Evolutionary conservation across 768 basidiomycete genomes (phyloP).

Genomic region (Hemileccinum impolitum): DNA sequence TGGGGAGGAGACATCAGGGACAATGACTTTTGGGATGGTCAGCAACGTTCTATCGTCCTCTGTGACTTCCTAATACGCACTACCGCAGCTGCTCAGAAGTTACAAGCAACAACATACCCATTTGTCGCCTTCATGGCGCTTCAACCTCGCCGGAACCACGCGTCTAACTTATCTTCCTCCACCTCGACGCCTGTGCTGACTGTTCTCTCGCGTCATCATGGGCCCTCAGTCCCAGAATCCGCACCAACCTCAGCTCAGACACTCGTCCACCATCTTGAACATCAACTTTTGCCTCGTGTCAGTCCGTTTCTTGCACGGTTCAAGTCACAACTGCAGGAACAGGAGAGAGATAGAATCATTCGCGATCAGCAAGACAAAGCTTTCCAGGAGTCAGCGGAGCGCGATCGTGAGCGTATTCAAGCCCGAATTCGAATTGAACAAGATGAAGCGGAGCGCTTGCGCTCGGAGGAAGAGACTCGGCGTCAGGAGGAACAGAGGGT

Average conservation of each 20-base stretch:
- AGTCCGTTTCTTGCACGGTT: conserved; percentile 69
- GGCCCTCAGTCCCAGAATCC: conserved; percentile 47
- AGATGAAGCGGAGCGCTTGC: conserved; percentile 33
- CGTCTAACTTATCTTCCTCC: conserved; percentile 32
- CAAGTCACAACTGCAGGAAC: conserved; percentile 46
- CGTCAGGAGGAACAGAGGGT: conserved; percentile 34
- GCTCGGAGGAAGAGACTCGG: conserved; percentile 28
- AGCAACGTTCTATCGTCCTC: neutral
- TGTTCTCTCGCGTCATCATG: conserved; percentile 84
- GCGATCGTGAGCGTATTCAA: conserved; percentile 69
- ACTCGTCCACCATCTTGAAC: conserved; percentile 64
- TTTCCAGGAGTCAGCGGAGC: conserved; percentile 58
- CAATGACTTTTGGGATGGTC: conserved; percentile 77
- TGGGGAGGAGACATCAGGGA: conserved; percentile 94
- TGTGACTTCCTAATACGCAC: conserved; percentile 1
- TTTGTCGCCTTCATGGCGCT: conserved; percentile 90
- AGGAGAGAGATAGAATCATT: conserved; percentile 53
- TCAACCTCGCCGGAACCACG: conserved; percentile 59
- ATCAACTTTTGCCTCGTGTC: conserved; percentile 78
- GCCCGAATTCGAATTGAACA: conserved; percentile 48
- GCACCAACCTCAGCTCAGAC: conserved; percentile 60
- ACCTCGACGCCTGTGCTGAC: conserved; percentile 55
- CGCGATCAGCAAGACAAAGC: conserved; percentile 83
- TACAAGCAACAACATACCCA: conserved; percentile 88
- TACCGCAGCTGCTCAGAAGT: conserved; percentile 54